Percentiles rank a stretch among this genome's conserved stretches.
phyloP scores from a whole-genome alignment of 2,329 filamentous ascomycete genomes.

The Calonectria montana region DNA sequence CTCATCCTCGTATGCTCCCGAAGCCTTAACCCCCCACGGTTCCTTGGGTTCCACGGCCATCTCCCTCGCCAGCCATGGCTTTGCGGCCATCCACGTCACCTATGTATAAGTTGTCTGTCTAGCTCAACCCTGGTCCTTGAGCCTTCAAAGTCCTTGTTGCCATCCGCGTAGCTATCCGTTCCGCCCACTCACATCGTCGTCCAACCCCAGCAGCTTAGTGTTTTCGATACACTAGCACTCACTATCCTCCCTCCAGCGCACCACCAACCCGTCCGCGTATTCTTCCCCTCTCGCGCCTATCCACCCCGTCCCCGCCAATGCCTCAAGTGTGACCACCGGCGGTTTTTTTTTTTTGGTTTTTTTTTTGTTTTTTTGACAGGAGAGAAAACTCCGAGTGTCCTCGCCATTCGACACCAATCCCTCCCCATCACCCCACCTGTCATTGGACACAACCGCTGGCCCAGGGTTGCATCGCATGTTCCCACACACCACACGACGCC shows the following conservation, averaged over 20 bases:
- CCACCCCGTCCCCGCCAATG: not conserved
- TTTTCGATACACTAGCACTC: not conserved
- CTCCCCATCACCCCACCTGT: not conserved
- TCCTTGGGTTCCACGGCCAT: not conserved
- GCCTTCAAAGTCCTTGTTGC: not conserved
- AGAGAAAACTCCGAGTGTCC: conserved; percentile 6
- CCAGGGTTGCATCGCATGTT: conserved; percentile 20
- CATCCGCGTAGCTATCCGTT: not conserved
- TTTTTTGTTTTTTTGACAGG: not conserved
- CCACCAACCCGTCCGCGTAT: not conserved
- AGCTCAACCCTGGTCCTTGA: conserved; percentile 3
- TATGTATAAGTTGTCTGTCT: not conserved
- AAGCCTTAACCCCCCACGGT: not conserved
- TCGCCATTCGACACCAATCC: conserved; percentile 12
- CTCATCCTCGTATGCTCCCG: not conserved
- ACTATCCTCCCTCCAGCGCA: too few species aligned
- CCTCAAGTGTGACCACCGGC: not conserved
- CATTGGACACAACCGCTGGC: not conserved
- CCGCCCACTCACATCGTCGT: not conserved
- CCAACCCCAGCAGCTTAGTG: not conserved
- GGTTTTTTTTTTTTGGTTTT: not conserved
- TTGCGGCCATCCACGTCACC: conserved; percentile 13
- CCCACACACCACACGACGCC: conserved; percentile 17
- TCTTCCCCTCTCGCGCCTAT: too few species aligned
- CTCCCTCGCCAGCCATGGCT: not conserved